These are phyloP conservation scores for Musa beccarii DNA, from an alignment of 176 grass and related monocot species.

Conservation along the genomic window DNA sequence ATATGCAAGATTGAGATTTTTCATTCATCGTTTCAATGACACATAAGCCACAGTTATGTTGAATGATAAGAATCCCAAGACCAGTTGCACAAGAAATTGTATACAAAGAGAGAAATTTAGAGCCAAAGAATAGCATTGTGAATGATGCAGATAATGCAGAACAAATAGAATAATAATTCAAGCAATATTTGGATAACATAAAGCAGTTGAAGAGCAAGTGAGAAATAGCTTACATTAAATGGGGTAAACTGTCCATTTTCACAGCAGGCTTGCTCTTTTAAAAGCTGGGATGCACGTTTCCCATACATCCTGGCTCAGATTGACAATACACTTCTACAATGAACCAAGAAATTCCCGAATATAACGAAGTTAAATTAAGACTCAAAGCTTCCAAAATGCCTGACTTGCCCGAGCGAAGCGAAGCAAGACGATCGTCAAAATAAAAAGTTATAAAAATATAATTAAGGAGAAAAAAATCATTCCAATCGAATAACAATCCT, in stretches of 20 bases:
- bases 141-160: neutral
- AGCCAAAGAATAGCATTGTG: neutral
- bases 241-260: conserved; percentile 63
- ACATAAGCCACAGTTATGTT: neutral
- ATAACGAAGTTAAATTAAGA: too few species aligned
- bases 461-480: too few species aligned
- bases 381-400: too few species aligned
- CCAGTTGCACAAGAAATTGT: neutral
- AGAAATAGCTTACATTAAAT: conserved; percentile 35
- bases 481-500: too few species aligned
- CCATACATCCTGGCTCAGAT: conserved; percentile 50
- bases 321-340: neutral
- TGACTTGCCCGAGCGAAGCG: too few species aligned
- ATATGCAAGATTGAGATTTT: neutral
- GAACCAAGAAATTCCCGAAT: neutral
- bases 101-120: neutral
- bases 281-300: conserved; percentile 56
- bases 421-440: too few species aligned
- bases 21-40: neutral
- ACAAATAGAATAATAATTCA: neutral
- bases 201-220: neutral
- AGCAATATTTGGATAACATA: neutral
- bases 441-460: too few species aligned
- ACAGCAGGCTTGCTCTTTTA: conserved; percentile 61
- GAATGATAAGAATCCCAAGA: neutral